Evolutionary conservation across 441 rosid species (phyloP).

Genomic region (Theobroma grandiflorum): DNA sequence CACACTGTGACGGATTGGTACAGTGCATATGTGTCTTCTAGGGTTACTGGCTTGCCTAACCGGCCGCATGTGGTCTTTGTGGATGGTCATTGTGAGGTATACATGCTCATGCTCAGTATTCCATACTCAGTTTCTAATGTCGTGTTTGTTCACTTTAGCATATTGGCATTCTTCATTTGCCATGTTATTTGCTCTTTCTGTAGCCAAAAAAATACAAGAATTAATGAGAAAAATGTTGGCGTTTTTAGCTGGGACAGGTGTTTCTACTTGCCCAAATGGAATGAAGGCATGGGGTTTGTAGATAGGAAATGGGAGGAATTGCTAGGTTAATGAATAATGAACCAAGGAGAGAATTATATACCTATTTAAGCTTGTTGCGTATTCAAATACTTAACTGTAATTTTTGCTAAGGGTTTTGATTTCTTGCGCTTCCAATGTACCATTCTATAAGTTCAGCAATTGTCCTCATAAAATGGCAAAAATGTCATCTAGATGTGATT

Average conservation of each 20-base stretch:
- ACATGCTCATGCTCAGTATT: constrained; percentile 16
- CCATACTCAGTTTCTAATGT: background rate
- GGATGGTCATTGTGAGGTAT: constrained; percentile 89
- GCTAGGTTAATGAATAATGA: background rate
- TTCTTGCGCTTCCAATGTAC: background rate
- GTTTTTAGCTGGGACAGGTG: background rate
- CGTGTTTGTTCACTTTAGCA: background rate
- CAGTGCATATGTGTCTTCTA: constrained; percentile 85
- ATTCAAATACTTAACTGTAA: background rate
- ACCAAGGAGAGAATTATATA: background rate
- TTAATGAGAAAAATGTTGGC: background rate
- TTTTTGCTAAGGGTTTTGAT: background rate
- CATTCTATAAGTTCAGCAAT: background rate
- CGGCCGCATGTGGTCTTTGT: constrained; percentile 87
- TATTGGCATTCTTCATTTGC: background rate
- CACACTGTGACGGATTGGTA: constrained; percentile 97
- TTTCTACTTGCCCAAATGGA: background rate
- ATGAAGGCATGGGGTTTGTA: background rate
- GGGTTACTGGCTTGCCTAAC: constrained; percentile 84
- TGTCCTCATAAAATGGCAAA: background rate
- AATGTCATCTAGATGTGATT: no score
- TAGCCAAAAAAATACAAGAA: background rate
- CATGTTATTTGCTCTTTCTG: background rate
- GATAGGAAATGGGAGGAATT: constrained; percentile 8
- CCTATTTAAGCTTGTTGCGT: background rate